Evolutionary conservation across 192 early-diverging fungal species (phyloP).

Genomic region (Geranomyces michiganensis): DNA sequence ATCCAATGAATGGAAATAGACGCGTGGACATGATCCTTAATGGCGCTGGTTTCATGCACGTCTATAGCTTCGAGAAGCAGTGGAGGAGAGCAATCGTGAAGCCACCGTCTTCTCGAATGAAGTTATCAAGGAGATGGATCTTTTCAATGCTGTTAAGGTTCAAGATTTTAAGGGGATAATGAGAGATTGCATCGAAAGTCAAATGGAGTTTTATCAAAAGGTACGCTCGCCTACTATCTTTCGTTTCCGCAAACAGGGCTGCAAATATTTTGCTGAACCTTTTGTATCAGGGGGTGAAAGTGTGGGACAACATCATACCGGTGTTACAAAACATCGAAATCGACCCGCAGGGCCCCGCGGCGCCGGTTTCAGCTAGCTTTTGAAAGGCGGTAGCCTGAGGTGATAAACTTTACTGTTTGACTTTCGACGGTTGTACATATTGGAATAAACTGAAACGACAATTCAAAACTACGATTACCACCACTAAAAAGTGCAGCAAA

Average conservation of each 20-base stretch:
- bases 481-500: too few relatives aligned
- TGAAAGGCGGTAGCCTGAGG: too few relatives aligned
- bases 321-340: slow-evolving; percentile 64
- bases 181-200: slow-evolving; percentile 72
- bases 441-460: too few relatives aligned
- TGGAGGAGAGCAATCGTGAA: slow-evolving; percentile 73
- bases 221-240: slow-evolving; percentile 36
- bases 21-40: neutral
- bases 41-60: neutral
- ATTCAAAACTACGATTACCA: too few relatives aligned
- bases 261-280: neutral
- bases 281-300: slow-evolving; percentile 53
- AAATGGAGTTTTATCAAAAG: slow-evolving; percentile 84
- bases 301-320: slow-evolving; percentile 87
- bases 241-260: neutral
- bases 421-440: too few relatives aligned
- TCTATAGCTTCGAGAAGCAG: slow-evolving; percentile 75
- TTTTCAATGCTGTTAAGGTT: slow-evolving; percentile 80
- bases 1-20: too few relatives aligned
- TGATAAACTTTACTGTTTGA: too few relatives aligned
- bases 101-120: slow-evolving; percentile 76
- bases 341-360: neutral
- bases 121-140: slow-evolving; percentile 79
- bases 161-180: slow-evolving; percentile 79
- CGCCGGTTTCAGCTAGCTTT: too few relatives aligned